These are phyloP conservation scores for Plantago lanceolata DNA, from an alignment of 305 asterid species.

Conservation along the genomic window DNA sequence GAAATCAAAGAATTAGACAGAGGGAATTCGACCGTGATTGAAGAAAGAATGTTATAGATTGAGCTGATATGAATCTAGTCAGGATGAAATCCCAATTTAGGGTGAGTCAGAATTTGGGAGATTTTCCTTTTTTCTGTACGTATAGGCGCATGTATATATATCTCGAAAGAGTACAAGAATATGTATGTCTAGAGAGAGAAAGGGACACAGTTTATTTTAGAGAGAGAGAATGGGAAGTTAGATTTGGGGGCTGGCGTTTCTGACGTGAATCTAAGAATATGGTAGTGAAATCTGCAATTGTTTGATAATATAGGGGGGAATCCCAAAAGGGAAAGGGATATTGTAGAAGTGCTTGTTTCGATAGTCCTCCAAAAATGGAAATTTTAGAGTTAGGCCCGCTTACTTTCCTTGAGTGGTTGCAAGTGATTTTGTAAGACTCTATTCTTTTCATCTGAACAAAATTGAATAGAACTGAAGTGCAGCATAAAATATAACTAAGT, in stretches of 20 bases:
- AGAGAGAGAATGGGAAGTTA: not conserved
- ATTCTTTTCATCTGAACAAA: too few relatives aligned
- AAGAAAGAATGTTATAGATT: not conserved
- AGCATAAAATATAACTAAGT: too few relatives aligned
- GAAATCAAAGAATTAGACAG: not conserved
- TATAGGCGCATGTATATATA: not conserved
- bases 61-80: not conserved
- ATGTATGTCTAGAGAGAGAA: too few relatives aligned
- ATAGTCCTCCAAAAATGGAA: not conserved
- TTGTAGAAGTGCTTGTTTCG: not conserved
- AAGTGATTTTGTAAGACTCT: too few relatives aligned
- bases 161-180: too few relatives aligned
- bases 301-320: not conserved
- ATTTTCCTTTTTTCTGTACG: not conserved
- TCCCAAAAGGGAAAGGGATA: not conserved
- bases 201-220: too few relatives aligned
- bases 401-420: too few relatives aligned
- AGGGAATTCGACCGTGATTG: not conserved
- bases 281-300: not conserved
- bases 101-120: constrained; percentile 3
- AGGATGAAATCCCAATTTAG: not conserved
- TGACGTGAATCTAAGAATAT: not conserved
- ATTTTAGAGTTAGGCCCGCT: too few relatives aligned
- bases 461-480: too few relatives aligned
- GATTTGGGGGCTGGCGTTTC: not conserved